Base-by-base conservation (phyloP, 306 rosid genomes). In the Acacia crassicarpa region DNA sequence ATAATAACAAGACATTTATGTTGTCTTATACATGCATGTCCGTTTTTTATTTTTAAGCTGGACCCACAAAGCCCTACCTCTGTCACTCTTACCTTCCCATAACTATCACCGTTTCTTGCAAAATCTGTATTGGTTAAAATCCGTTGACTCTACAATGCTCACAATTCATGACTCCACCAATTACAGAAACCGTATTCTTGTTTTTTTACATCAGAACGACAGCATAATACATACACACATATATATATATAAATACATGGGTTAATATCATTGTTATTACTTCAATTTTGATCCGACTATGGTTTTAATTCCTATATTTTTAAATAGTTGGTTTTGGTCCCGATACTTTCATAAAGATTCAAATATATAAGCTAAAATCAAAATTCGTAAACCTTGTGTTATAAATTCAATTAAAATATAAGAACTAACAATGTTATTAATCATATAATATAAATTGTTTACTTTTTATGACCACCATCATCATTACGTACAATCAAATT, bases 171-270 rank as follows among this genome's bases (percentile, higher is more conserved):
- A 78, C 46, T 76, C 62, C 65, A 10, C 69, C 67, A 51, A 74
- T 71, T 68, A 63, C 45, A 79, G 58, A 19, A 75, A 72, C 84
- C 79, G 43, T 72, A 16, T 53, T 19, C 9, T 20, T 68, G 46
- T 79, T 78, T 86, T 78, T 86, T 76, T 67, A 78, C 22, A 84
- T 84, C 80, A 84, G 43, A 84, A 65, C 25, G 62, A 53, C 82
- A 84, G 68, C 80, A 84, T 43, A 38, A 56, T 74, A 78, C 83
- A 27, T 1, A 27, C 27, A 27, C 27, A 27, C 27, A 27, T 1
- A 27, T 1, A 86, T 78, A 80, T 46, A 13, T 15, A 46, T 3
- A 3, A 10, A 13, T 46, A 46, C 2, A 46, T 11, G 15, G 53
- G 53, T 48, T 48, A 48, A 48, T 48, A 48, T 48, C 19, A 48